These are phyloP conservation scores for Umbellularia californica DNA, from an alignment of 164 flowering plant genomes.

Conservation along the genomic window DNA sequence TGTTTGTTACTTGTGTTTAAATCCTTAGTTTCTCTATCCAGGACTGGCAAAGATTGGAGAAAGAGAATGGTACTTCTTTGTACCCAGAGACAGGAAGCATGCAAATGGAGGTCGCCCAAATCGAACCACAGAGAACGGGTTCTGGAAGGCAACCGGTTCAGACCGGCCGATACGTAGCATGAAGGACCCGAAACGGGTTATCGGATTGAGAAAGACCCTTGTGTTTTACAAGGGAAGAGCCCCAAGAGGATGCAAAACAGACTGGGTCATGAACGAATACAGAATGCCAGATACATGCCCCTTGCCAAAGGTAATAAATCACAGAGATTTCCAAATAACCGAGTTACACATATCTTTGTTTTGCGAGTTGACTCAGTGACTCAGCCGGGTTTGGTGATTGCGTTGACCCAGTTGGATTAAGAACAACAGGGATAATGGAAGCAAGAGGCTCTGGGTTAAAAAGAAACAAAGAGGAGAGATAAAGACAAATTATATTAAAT, in stretches of 20 bases:
- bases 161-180: constrained; percentile 53
- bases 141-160: constrained; percentile 95
- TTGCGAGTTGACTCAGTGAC: background rate
- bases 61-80: constrained; percentile 93
- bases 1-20: too few relatives aligned
- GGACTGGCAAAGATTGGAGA: constrained; percentile 79
- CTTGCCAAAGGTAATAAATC: constrained; percentile 19
- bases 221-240: constrained; percentile 83
- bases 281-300: constrained; percentile 24
- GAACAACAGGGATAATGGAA: background rate
- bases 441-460: too few relatives aligned
- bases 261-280: constrained; percentile 96
- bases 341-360: background rate
- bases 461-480: background rate
- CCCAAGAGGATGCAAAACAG: constrained; percentile 64
- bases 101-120: constrained; percentile 80
- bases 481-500: too few relatives aligned
- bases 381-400: background rate
- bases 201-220: constrained; percentile 63
- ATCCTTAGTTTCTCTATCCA: constrained; percentile 12
- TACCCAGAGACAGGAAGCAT: constrained; percentile 71
- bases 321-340: background rate
- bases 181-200: constrained; percentile 49
- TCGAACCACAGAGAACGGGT: constrained; percentile 66
- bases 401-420: background rate